Evolutionary conservation across 768 basidiomycete genomes (phyloP), one percentile per base, ranked within the genome.

Genomic region (Ephemerocybe angulata): DNA sequence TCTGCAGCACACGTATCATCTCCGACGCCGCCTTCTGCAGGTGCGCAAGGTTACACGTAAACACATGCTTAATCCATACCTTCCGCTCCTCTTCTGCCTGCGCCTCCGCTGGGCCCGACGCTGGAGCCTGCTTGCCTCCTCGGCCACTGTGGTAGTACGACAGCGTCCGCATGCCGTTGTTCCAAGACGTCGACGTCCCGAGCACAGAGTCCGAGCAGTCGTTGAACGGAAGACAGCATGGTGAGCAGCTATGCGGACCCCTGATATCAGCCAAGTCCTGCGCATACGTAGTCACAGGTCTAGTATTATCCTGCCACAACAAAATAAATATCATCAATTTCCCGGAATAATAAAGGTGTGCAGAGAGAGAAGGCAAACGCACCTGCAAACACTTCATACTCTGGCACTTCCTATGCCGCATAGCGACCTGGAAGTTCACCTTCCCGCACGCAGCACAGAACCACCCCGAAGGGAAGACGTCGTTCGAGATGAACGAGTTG

Each of bases 331-430:
- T 31, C 8, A 24, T 15, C 6, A 31, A 31, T 40, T 22, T 17
- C 8, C 2, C 31, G 40, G 7, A n/a, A 13, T 29, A n/a, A n/a
- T 19, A 24, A 55, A 22, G 24, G 15, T 24, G 37, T 28, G 11
- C 41, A 42, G 3, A 21, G 41, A 42, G 21, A 22, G 22, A 21
- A 22, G 21, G 22, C 13, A 42, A 27, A 3, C 46, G 44, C 3
- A 48, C 27, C 50, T 22, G 24, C 21, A 31, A 21, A 30, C 81
- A 83, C 1, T 27, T 46, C 3, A 65, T 60, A 55, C 76, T 76
- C 12, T 62, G 58, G 61, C 82, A 84, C 57, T 69, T 66, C 44
- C 79, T 70, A 57, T 79, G 76, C 52, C 82, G 70, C 65, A 83
- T 68, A 43, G 68, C 66, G 12, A 56, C 58, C 59, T 81, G 76